Evolutionary conservation across 2,329 filamentous ascomycete species (phyloP).

Genomic region (Sordariomycetes sp.): DNA sequence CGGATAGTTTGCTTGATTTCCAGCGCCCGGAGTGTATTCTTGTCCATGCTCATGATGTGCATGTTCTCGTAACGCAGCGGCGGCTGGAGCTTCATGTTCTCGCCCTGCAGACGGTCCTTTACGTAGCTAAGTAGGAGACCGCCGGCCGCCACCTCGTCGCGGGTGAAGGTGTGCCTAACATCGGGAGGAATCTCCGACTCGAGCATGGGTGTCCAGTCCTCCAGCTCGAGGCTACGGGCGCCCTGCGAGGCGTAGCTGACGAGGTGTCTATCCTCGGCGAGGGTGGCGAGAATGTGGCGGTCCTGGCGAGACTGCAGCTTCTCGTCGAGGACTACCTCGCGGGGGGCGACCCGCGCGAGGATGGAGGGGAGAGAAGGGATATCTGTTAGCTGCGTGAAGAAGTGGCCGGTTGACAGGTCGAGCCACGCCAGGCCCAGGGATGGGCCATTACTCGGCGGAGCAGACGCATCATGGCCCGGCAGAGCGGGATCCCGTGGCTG

Average conservation of each 20-base stretch:
- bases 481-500: not conserved
- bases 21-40: conserved; percentile 75
- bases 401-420: conserved; percentile 88
- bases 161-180: conserved; percentile 42
- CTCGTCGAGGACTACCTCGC: conserved; percentile 66
- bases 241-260: conserved; percentile 54
- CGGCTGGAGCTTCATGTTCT: conserved; percentile 70
- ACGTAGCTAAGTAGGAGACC: conserved; percentile 78
- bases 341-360: conserved; percentile 68
- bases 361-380: conserved; percentile 63
- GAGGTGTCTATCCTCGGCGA: conserved; percentile 63
- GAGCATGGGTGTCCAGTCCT: conserved; percentile 63
- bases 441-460: conserved; percentile 5
- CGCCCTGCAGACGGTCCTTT: conserved; percentile 60
- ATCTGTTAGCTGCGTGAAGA: conserved; percentile 69
- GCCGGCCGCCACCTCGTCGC: conserved; percentile 62
- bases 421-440: conserved; percentile 78
- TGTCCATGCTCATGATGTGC: conserved; percentile 82
- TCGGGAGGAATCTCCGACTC: conserved; percentile 53
- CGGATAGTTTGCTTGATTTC: conserved; percentile 81
- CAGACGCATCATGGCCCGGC: not conserved
- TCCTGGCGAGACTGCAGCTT: conserved; percentile 40
- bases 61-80: conserved; percentile 61
- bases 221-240: conserved; percentile 28
- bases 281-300: conserved; percentile 49